phyloP scores from a whole-genome alignment of 805 yeast species.

The Kodamaea neixiangensis region DNA sequence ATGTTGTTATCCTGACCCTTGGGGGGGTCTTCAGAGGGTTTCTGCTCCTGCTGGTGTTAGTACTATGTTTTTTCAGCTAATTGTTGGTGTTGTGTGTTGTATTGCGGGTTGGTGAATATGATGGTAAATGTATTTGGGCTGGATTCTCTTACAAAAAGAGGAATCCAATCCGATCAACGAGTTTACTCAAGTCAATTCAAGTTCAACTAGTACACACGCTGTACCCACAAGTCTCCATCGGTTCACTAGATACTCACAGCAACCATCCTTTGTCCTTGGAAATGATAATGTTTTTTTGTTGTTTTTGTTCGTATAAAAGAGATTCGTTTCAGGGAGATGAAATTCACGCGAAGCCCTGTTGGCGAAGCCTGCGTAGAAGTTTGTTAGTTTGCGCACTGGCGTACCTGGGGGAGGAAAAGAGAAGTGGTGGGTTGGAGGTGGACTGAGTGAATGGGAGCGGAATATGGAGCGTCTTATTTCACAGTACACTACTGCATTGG shows the following conservation, averaged over 20 bases:
- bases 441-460: not conserved
- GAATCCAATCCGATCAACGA: no score
- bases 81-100: not conserved
- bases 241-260: not conserved
- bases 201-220: not conserved
- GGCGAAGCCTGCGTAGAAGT: conserved; percentile 5
- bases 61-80: not conserved
- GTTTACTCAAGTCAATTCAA: not conserved
- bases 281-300: conserved; percentile 3
- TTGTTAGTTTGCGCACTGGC: not conserved
- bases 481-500: no score
- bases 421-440: not conserved
- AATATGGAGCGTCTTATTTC: no score
- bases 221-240: not conserved
- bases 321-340: conserved; percentile 3
- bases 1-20: conserved; percentile 11
- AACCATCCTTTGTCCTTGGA: conserved; percentile 3
- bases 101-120: not conserved
- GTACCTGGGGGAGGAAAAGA: not conserved
- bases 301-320: not conserved
- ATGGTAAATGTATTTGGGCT: no score
- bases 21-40: conserved; percentile 6
- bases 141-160: no score
- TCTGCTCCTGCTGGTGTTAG: not conserved
- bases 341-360: conserved; percentile 5